phyloP scores from a whole-genome alignment of 208 protist species.

The Acanthamoeba rhysodes region DNA sequence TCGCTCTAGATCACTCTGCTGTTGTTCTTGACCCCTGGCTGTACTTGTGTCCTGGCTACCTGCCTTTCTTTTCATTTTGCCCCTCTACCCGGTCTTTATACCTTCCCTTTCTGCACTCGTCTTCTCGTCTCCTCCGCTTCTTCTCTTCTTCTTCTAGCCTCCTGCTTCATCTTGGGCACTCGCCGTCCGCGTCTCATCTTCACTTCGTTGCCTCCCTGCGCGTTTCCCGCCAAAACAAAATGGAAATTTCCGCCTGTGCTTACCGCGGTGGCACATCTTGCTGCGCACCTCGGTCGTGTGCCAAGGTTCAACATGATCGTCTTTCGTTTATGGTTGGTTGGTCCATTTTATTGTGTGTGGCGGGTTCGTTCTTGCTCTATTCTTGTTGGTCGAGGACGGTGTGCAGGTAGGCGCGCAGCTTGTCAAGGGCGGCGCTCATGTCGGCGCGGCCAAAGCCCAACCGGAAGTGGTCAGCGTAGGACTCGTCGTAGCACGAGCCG shows the following conservation, averaged over 20 bases:
- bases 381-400: background rate
- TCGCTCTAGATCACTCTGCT: background rate
- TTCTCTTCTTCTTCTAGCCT: background rate
- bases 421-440: slow-evolving; percentile 48
- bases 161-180: background rate
- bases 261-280: no score
- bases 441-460: slow-evolving; percentile 61
- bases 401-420: slow-evolving; percentile 39
- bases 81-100: background rate
- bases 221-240: background rate
- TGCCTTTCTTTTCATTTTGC: background rate
- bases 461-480: slow-evolving; percentile 59
- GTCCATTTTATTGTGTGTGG: no score
- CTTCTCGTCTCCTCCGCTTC: background rate
- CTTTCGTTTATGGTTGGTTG: no score
- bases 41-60: background rate
- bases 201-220: background rate
- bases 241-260: background rate
- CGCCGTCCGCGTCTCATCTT: background rate
- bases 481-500: slow-evolving; percentile 46
- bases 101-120: background rate
- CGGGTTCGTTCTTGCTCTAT: no score
- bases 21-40: background rate
- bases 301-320: no score
- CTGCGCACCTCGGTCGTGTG: no score